These are phyloP conservation scores for Marasmius oreades DNA, from an alignment of 1,284 basidiomycete genomes.

Conservation along the genomic window DNA sequence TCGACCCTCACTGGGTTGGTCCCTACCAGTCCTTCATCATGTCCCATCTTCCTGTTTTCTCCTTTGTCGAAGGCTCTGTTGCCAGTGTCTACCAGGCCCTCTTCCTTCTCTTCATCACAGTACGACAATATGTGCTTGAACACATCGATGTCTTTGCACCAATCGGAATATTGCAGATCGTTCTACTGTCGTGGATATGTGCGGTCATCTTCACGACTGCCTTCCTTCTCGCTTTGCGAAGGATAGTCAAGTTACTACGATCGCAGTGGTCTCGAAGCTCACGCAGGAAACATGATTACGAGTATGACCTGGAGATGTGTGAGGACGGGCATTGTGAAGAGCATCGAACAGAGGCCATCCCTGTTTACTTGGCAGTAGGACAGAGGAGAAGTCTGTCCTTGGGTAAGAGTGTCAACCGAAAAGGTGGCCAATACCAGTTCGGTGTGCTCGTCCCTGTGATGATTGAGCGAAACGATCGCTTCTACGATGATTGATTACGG, in stretches of 20 bases:
- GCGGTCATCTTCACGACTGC: slow-evolving; percentile 1
- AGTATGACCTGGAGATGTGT: slow-evolving; percentile 1
- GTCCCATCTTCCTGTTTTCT: not conserved
- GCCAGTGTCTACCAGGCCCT: not conserved
- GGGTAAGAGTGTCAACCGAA: not conserved
- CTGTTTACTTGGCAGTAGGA: not conserved
- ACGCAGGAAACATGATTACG: not conserved
- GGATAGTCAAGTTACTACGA: not conserved
- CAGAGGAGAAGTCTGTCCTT: not conserved
- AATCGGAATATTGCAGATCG: slow-evolving; percentile 3
- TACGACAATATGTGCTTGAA: not conserved
- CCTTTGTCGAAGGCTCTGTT: not conserved
- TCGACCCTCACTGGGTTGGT: not conserved
- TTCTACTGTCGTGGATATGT: not conserved
- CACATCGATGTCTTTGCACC: slow-evolving; percentile 1
- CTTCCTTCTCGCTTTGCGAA: not conserved
- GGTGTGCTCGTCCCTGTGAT: slow-evolving; percentile 1
- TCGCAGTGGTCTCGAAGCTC: not conserved
- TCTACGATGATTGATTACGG: not conserved
- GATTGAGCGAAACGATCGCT: not conserved
- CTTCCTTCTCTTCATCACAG: not conserved
- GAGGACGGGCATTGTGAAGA: not conserved
- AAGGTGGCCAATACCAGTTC: not conserved
- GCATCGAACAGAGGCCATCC: not conserved
- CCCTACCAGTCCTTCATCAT: not conserved